phyloP scores from a whole-genome alignment of 2,329 filamentous ascomycete species.

The Fusarium lateritium region DNA sequence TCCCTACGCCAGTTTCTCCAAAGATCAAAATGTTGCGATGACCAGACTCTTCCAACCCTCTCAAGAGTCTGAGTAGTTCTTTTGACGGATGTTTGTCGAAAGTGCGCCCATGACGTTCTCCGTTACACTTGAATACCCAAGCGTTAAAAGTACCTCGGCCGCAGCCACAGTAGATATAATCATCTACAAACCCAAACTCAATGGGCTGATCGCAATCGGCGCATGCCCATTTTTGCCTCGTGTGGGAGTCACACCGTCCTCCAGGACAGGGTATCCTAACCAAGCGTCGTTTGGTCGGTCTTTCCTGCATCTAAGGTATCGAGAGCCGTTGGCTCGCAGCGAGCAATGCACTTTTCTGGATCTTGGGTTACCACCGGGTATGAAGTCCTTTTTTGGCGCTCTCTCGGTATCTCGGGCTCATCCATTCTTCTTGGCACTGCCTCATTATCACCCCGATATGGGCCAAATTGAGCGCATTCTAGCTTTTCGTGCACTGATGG shows the following conservation, averaged over 20 bases:
- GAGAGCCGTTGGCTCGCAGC: not conserved
- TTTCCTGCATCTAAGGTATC: not conserved
- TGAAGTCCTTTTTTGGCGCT: not conserved
- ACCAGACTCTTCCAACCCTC: conserved; percentile 17
- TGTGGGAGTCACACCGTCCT: conserved; percentile 34
- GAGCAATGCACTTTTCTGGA: conserved; percentile 9
- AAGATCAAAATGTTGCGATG: conserved; percentile 62
- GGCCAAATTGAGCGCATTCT: not conserved
- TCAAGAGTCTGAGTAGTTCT: not conserved
- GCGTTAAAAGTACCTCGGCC: conserved; percentile 48
- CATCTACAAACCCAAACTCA: conserved; percentile 18
- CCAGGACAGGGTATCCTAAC: conserved; percentile 55
- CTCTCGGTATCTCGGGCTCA: not conserved
- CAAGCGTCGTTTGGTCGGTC: conserved; percentile 38
- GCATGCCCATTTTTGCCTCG: conserved; percentile 28
- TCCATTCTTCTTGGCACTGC: not conserved
- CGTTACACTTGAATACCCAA: conserved; percentile 54
- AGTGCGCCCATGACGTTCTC: conserved; percentile 39
- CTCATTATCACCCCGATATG: not conserved
- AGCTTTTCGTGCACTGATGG: not conserved
- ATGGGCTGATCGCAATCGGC: not conserved
- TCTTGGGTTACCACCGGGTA: not conserved
- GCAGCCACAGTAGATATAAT: conserved; percentile 57
- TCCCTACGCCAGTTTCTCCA: conserved; percentile 64
- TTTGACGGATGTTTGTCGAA: conserved; percentile 22